Evolutionary conservation across 129 eudicot species (phyloP).

Genomic region (Flaveria linearis): DNA sequence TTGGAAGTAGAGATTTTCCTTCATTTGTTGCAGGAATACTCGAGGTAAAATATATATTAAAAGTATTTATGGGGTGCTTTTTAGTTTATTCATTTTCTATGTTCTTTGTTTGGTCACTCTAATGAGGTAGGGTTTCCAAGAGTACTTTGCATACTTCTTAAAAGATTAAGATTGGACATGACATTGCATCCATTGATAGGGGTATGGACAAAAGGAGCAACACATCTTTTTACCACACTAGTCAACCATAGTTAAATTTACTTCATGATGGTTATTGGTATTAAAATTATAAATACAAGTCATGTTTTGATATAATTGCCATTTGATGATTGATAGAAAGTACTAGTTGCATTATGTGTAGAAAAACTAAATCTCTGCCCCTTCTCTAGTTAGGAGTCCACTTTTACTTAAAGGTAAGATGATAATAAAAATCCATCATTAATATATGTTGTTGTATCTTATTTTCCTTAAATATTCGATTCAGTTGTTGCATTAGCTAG

Average conservation of each 20-base stretch:
- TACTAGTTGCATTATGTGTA: constrained; percentile 7
- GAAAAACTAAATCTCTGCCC: background rate
- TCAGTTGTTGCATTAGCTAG: background rate
- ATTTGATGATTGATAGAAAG: constrained; percentile 3
- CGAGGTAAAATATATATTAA: constrained; percentile 53
- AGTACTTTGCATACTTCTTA: constrained; percentile 17
- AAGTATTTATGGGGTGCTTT: background rate
- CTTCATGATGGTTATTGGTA: constrained; percentile 2
- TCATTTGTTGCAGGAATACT: constrained; percentile 78
- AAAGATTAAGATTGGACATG: constrained; percentile 10
- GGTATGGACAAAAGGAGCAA: background rate
- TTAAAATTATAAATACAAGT: constrained; percentile 3
- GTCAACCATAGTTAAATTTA: constrained; percentile 11
- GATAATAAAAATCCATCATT: background rate
- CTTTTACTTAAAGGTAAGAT: background rate
- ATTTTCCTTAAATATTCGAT: background rate
- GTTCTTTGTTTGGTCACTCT: background rate
- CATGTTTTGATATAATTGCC: constrained; percentile 8
- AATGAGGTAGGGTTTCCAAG: background rate
- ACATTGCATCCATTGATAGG: background rate
- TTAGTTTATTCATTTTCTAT: background rate
- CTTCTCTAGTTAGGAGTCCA: background rate
- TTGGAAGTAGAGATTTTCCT: constrained; percentile 90
- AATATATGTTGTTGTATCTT: background rate
- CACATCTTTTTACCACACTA: constrained; percentile 4